Evolutionary conservation across 257 asterid species (phyloP), one percentile per base, ranked within the genome.

Genomic region (Solanum sejunctum): DNA sequence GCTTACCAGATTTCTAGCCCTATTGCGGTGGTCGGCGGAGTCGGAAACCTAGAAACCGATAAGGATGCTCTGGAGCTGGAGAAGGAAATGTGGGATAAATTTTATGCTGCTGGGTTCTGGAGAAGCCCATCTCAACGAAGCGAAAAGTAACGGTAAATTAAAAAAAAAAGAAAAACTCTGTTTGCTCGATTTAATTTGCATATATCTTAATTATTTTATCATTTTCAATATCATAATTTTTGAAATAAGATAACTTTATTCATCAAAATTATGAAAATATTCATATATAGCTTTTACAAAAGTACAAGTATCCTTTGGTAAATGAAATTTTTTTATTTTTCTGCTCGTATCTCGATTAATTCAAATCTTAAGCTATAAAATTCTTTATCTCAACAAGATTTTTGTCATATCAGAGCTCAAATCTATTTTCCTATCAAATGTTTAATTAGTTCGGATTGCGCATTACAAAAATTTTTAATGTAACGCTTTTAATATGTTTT

Each of bases 51-150:
- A 54, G 92, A 85, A 6, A 39, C 87, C 10, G 93, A 91, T 18
- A 51, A 88, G 69, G 98, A 90, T 12, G 93, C 89, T 6, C 20
- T 87, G 47, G 95, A 91, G 86, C 91, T 95, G 20, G 98, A 95
- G 82, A 91, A 91, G 91, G 98, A 93, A 85, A 93, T 95, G 98
- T 89, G 92, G 87, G 97, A 91, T 18, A 86, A 80, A 83, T 93
- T 93, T 55, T 90, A 91, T 91, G 60, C 91, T 43, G 91, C 97
- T 82, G 98, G 98, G 0, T 95, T 95, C 83, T 94, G 98, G 98
- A 87, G 98, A 88, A 95, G 98, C 87, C 83, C 88, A 21, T 95
- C 98, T 51, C 95, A 92, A 17, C 88, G 87, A 72, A 82, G 55
- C 43, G 92, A 89, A 51, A 41, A 47, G n/a, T 77, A 77, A 77